Conservation (phyloP, 208 protist species). For the Trypanosoma cruzi region DNA sequence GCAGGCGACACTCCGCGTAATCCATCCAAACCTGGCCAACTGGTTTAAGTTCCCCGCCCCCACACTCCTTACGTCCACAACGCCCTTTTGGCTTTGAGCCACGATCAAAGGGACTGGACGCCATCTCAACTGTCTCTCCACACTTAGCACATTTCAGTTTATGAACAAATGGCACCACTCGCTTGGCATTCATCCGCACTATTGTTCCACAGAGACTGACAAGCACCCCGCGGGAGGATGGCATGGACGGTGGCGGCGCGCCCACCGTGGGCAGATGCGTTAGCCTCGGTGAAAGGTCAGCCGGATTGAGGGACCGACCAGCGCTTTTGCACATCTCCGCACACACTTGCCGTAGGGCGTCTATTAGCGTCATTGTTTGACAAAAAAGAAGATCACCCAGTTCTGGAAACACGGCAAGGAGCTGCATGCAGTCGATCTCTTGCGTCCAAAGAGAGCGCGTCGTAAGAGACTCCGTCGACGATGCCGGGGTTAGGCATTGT, state of each 20-base stretch:
- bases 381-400: conserved; percentile 47
- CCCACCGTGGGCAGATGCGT: conserved; percentile 65
- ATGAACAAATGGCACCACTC: conserved; percentile 74
- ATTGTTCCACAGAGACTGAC: conserved; percentile 82
- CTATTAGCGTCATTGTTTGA: conserved; percentile 47
- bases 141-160: conserved; percentile 76
- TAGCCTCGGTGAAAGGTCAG: conserved; percentile 65
- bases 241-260: conserved; percentile 58
- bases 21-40: conserved; percentile 87
- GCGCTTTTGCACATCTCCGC: conserved; percentile 58
- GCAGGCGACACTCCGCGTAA: conserved; percentile 89
- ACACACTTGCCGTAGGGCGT: conserved; percentile 40
- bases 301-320: conserved; percentile 41
- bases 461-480: conserved; percentile 13
- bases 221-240: conserved; percentile 58
- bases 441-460: conserved; percentile 55
- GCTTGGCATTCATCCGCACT: conserved; percentile 80
- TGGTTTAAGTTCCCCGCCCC: conserved; percentile 67
- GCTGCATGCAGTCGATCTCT: conserved; percentile 80
- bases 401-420: conserved; percentile 54
- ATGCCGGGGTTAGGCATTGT: conserved; percentile 21
- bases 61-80: conserved; percentile 61
- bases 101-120: conserved; percentile 72
- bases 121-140: conserved; percentile 39
- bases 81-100: conserved; percentile 36